These are phyloP conservation scores for Cladophialophora yegresii DNA, from an alignment of 2,329 filamentous ascomycete species.

Conservation along the genomic window DNA sequence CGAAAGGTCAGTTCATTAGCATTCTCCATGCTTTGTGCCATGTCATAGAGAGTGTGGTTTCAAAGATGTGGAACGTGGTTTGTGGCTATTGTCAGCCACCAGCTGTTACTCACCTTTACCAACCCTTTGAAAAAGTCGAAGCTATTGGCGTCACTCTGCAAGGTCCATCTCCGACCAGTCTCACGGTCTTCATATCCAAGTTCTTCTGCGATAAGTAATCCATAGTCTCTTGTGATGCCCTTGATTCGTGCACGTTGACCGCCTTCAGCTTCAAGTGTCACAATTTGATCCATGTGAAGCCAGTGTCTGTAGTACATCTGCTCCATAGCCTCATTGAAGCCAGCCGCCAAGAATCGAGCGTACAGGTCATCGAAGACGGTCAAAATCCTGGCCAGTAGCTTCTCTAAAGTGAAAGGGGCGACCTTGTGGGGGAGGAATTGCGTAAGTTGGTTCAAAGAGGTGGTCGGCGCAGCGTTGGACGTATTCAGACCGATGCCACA, in stretches of 20 bases:
- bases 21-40: not conserved
- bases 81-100: not conserved
- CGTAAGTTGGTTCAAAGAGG: conserved; percentile 75
- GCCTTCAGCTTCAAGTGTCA: conserved; percentile 72
- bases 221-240: conserved; percentile 91
- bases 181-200: conserved; percentile 68
- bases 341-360: conserved; percentile 68
- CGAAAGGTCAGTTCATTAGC: not conserved
- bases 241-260: conserved; percentile 73
- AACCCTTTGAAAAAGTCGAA: conserved; percentile 96
- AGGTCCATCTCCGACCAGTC: conserved; percentile 75
- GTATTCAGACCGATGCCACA: conserved; percentile 86
- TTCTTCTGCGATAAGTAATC: conserved; percentile 81
- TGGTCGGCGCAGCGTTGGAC: conserved; percentile 80
- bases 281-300: conserved; percentile 76
- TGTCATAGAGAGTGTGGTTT: not conserved
- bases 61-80: not conserved
- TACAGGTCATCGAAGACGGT: conserved; percentile 78
- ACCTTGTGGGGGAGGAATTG: conserved; percentile 37
- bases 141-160: conserved; percentile 97
- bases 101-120: conserved; percentile 56
- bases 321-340: conserved; percentile 75
- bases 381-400: conserved; percentile 77
- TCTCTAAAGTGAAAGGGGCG: conserved; percentile 68
- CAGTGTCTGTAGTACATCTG: conserved; percentile 76